phyloP scores from a whole-genome alignment of 768 basidiomycete species.

The Kwoniella heveanensis region DNA sequence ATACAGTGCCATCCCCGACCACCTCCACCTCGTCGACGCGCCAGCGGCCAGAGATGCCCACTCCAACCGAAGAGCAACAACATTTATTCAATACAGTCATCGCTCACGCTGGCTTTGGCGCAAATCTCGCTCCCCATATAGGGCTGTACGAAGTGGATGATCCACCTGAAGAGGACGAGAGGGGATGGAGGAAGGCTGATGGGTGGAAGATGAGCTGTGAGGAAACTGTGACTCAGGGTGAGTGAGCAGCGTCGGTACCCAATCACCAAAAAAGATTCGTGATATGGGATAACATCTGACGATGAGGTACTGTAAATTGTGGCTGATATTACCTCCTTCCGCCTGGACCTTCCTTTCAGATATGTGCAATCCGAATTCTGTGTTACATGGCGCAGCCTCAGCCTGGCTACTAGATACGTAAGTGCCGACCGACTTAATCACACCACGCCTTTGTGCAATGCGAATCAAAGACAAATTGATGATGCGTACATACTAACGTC shows the following conservation, averaged over 20 bases:
- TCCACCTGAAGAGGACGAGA: conserved; percentile 26
- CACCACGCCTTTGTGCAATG: too few relatives aligned
- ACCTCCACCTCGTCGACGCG: too few relatives aligned
- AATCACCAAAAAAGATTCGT: too few relatives aligned
- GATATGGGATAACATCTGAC: too few relatives aligned
- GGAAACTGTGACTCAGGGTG: conserved; percentile 25
- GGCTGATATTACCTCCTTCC: too few relatives aligned
- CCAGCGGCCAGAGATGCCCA: conserved; percentile 11
- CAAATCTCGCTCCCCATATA: conserved; percentile 10
- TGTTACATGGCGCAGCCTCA: conserved; percentile 39
- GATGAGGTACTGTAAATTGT: background rate
- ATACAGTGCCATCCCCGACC: too few relatives aligned
- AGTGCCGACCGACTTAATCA: conserved; percentile 9
- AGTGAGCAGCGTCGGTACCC: too few relatives aligned
- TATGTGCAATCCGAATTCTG: conserved; percentile 35
- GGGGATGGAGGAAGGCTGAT: conserved; percentile 32
- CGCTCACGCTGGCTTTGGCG: conserved; percentile 13
- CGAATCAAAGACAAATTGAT: too few relatives aligned
- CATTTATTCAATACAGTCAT: conserved; percentile 20
- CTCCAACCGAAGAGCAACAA: conserved; percentile 24
- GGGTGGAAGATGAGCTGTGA: conserved; percentile 26
- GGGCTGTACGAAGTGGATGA: conserved; percentile 25
- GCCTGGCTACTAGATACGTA: conserved; percentile 45
- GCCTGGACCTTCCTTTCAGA: conserved; percentile 15
- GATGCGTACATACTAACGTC: too few relatives aligned